Evolutionary conservation across 2,329 filamentous ascomycete species (phyloP), one percentile per base, ranked within the genome.

Genomic region (Penicillium sp.): DNA sequence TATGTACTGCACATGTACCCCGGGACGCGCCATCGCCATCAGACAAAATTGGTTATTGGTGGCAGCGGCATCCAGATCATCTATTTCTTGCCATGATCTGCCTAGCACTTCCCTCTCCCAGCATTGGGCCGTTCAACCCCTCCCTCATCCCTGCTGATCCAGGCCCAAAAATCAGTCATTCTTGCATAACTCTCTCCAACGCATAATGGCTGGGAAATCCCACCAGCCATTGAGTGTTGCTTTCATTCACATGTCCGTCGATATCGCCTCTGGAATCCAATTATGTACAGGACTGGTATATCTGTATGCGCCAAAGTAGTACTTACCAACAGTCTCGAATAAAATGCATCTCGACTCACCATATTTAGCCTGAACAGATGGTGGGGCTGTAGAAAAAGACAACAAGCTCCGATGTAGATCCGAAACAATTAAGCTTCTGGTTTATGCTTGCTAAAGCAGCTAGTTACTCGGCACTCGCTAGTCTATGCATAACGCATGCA

Each of bases 21-120:
- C 11, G 16, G 35, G n/a, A n/a, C 34, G 7, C 35, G 11, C 24
- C 37, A 20, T 27, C n/a, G 11, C 18, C 18, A 20, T 20, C 2
- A 20, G 18, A 20, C 18, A 20, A 20, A 20, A 20, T 20, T 38
- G 36, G 46, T 42, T 46, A 46, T 42, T 29, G 42, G 42, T 39
- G 47, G 47, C 42, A 46, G 27, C 34, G 32, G 42, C 42, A 39
- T 42, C 7, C 9, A 24, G 11, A n/a, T 9, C 7, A 14, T 22
- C 35, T n/a, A 11, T 22, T 9, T 20, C 20, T 9, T 7, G n/a
- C 20, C 34, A 23, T 16, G 29, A 16, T 37, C 35, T 18, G 16
- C 31, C 29, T 11, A 9, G 11, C 4, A 3, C 3, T 14, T 7
- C 20, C 11, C 13, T 37, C 24, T 37, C 3, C 9, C 11, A 13